Conservation (phyloP, 192 early-diverging fungal genomes). For the Radiomyces spectabilis region DNA sequence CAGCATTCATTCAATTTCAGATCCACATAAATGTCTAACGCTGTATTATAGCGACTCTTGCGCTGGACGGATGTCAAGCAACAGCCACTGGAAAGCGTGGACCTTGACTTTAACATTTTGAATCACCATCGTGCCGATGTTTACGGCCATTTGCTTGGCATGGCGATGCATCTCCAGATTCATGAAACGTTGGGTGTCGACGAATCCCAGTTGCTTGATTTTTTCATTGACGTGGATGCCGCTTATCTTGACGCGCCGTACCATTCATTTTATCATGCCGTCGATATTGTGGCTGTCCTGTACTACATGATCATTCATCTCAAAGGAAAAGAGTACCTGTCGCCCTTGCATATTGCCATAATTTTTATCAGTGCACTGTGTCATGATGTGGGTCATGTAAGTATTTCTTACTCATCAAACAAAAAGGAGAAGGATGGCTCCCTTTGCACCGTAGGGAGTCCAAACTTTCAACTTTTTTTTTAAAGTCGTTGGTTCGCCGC, state of each 20-base stretch:
- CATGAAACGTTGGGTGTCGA: conserved; percentile 45
- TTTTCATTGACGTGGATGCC: conserved; percentile 69
- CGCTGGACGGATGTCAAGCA: conserved; percentile 47
- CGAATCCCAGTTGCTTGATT: conserved; percentile 67
- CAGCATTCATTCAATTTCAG: too few species aligned
- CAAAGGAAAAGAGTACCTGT: conserved; percentile 55
- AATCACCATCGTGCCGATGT: conserved; percentile 57
- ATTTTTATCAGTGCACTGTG: conserved; percentile 75
- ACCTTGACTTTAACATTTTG: conserved; percentile 54
- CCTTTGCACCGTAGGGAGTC: too few species aligned
- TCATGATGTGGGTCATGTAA: conserved; percentile 81
- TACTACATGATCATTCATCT: conserved; percentile 72
- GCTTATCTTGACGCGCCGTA: conserved; percentile 77
- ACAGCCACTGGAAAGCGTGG: conserved; percentile 57
- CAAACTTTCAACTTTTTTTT: neutral
- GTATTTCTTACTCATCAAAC: too few species aligned
- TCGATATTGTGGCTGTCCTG: conserved; percentile 77
- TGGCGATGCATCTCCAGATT: conserved; percentile 61
- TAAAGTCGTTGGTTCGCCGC: neutral
- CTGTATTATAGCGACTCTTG: conserved; percentile 46
- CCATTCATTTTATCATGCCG: conserved; percentile 86
- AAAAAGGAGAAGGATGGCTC: too few species aligned
- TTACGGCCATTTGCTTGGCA: conserved; percentile 74
- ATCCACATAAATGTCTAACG: conserved; percentile 16
- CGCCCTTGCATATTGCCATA: conserved; percentile 60